Evolutionary conservation across 495 filamentous ascomycete genomes (phyloP).

Genomic region (Trichoderma erinaceum): DNA sequence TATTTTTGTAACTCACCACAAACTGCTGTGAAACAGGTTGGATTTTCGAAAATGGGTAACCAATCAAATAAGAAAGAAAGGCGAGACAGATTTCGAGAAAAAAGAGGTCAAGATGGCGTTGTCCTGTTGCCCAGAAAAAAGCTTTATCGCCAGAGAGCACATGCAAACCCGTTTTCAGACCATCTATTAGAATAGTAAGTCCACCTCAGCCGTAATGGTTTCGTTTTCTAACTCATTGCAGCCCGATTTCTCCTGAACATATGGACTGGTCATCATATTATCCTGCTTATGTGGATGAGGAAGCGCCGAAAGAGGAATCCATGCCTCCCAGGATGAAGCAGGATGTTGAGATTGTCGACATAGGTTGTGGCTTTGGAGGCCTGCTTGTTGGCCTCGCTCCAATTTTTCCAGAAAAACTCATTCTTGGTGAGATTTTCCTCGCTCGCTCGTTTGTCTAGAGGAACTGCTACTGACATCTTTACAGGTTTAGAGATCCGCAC

Average conservation of each 20-base stretch:
- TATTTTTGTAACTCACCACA: not conserved
- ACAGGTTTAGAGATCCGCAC: conserved; percentile 80
- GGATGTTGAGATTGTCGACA: conserved; percentile 88
- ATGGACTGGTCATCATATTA: conserved; percentile 91
- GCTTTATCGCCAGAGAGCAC: conserved; percentile 92
- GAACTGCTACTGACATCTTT: conserved; percentile 2
- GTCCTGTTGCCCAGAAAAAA: conserved; percentile 72
- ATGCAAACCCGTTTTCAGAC: conserved; percentile 97
- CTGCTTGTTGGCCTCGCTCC: conserved; percentile 81
- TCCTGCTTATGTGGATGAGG: conserved; percentile 54
- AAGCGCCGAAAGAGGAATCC: conserved; percentile 21
- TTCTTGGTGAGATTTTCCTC: conserved; percentile 56
- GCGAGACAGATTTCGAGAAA: not conserved
- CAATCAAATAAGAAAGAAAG: conserved; percentile 33
- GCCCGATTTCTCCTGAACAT: conserved; percentile 68
- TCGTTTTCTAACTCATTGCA: conserved; percentile 32
- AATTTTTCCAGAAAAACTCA: conserved; percentile 69
- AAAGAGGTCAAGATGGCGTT: conserved; percentile 12
- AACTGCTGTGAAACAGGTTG: not conserved
- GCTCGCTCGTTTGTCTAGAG: not conserved
- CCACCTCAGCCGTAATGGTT: conserved; percentile 6
- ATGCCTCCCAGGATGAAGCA: conserved; percentile 45
- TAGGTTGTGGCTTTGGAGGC: conserved; percentile 94
- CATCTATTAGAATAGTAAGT: conserved; percentile 77
- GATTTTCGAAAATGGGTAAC: not conserved